These are phyloP conservation scores for Trametes cubensis DNA, from an alignment of 768 basidiomycete species.

Conservation along the genomic window DNA sequence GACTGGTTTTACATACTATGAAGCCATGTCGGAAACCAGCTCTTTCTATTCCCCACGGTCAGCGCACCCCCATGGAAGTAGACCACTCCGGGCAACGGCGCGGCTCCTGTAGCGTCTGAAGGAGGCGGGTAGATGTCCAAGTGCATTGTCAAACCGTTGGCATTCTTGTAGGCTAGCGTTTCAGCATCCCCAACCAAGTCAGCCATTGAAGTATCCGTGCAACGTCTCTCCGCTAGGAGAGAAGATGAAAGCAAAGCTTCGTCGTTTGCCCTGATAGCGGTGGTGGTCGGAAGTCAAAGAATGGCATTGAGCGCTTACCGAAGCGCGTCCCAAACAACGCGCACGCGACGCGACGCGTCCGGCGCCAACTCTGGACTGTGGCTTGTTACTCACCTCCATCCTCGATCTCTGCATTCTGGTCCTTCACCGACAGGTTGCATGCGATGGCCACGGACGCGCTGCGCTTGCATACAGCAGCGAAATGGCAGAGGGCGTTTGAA, in stretches of 20 bases:
- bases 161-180: conserved; percentile 42
- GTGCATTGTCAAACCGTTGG: conserved; percentile 30
- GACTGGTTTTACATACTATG: conserved; percentile 41
- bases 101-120: not conserved
- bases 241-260: not conserved
- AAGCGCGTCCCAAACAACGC: not conserved
- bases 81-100: conserved; percentile 35
- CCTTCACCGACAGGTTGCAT: not conserved
- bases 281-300: not conserved
- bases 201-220: not conserved
- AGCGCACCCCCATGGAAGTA: conserved; percentile 60
- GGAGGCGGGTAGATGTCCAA: conserved; percentile 41
- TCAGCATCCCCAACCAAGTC: conserved; percentile 5
- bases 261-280: not conserved
- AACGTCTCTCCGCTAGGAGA: not conserved
- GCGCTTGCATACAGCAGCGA: conserved; percentile 27
- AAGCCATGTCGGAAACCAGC: conserved; percentile 72
- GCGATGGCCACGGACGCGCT: conserved; percentile 28
- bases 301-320: not conserved
- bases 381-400: not conserved
- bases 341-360: conserved; percentile 13
- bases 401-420: not conserved
- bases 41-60: conserved; percentile 56
- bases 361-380: not conserved
- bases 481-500: conserved; percentile 36